These are phyloP conservation scores for Penicillium sp. DNA, from an alignment of 2,329 filamentous ascomycete genomes.

Conservation along the genomic window DNA sequence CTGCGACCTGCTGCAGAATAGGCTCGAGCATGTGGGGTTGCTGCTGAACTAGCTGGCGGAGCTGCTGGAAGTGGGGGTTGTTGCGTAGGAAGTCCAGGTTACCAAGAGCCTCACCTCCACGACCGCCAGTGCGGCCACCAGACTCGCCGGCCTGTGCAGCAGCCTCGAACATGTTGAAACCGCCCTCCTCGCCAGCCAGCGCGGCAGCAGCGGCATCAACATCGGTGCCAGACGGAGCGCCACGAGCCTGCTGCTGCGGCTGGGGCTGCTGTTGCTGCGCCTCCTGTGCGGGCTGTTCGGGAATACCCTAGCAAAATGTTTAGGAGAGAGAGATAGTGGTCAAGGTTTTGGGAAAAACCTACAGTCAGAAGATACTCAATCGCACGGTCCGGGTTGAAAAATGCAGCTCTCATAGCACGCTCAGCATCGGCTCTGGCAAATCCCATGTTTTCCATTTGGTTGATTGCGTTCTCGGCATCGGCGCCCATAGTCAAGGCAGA, in stretches of 20 bases:
- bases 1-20: slow-evolving; percentile 90
- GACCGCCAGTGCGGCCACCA: slow-evolving; percentile 45
- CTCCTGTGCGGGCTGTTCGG: slow-evolving; percentile 72
- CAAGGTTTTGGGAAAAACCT: slow-evolving; percentile 36
- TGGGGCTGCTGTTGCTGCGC: slow-evolving; percentile 63
- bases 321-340: background rate
- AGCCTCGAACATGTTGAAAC: slow-evolving; percentile 86
- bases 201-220: slow-evolving; percentile 29
- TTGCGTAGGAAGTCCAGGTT: slow-evolving; percentile 91
- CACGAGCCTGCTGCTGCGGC: slow-evolving; percentile 48
- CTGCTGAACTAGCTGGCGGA: slow-evolving; percentile 94
- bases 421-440: slow-evolving; percentile 86
- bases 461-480: slow-evolving; percentile 73
- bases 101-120: slow-evolving; percentile 56
- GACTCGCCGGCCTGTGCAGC: slow-evolving; percentile 66
- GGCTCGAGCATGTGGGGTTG: slow-evolving; percentile 98
- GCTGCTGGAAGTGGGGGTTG: slow-evolving; percentile 96
- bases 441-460: slow-evolving; percentile 96
- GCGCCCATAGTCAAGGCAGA: slow-evolving; percentile 82
- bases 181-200: slow-evolving; percentile 48
- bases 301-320: slow-evolving; percentile 68
- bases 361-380: slow-evolving; percentile 92
- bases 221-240: slow-evolving; percentile 43
- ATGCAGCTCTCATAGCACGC: slow-evolving; percentile 90
- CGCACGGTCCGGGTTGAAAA: slow-evolving; percentile 92